Percentiles rank a stretch among this genome's conserved stretches.
These are phyloP conservation scores for Shiraia bambusicola DNA, from an alignment of 2,329 filamentous ascomycete genomes.

Conservation along the genomic window DNA sequence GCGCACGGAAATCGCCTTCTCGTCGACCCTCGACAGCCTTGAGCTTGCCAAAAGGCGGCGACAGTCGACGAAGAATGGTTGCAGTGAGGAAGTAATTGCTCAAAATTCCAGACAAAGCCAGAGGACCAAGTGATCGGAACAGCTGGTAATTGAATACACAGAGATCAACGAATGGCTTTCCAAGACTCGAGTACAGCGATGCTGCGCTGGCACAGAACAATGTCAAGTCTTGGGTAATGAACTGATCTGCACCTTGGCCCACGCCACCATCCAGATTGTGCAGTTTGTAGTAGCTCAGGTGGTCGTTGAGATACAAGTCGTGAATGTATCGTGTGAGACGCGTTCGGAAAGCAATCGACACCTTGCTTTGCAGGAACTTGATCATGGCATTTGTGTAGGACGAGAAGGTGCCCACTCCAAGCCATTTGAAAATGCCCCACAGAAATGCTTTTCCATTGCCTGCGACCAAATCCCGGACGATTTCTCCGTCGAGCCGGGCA, in stretches of 20 bases:
- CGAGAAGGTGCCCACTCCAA: slow-evolving; percentile 86
- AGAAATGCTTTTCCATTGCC: slow-evolving; percentile 87
- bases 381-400: slow-evolving; percentile 99
- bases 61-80: slow-evolving; percentile 81
- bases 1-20: slow-evolving; percentile 89
- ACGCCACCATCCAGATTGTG: slow-evolving; percentile 90
- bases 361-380: slow-evolving; percentile 96
- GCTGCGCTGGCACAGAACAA: slow-evolving; percentile 92
- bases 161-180: slow-evolving; percentile 97
- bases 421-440: slow-evolving; percentile 92
- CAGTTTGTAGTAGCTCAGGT: slow-evolving; percentile 94
- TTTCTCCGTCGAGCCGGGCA: slow-evolving; percentile 89
- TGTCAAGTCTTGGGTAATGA: slow-evolving; percentile 95
- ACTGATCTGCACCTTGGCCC: slow-evolving; percentile 90
- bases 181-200: slow-evolving; percentile 89
- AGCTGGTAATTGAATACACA: slow-evolving; percentile 98
- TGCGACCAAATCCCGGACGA: slow-evolving; percentile 93
- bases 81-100: slow-evolving; percentile 95
- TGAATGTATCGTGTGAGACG: slow-evolving; percentile 94
- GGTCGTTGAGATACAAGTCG: slow-evolving; percentile 91
- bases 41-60: slow-evolving; percentile 93
- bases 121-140: slow-evolving; percentile 83
- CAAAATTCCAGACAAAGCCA: slow-evolving; percentile 81
- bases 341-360: slow-evolving; percentile 96
- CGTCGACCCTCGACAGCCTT: slow-evolving; percentile 94